Conservation (phyloP, 2,329 filamentous ascomycete species). For the Pseudogymnoascus destructans region DNA sequence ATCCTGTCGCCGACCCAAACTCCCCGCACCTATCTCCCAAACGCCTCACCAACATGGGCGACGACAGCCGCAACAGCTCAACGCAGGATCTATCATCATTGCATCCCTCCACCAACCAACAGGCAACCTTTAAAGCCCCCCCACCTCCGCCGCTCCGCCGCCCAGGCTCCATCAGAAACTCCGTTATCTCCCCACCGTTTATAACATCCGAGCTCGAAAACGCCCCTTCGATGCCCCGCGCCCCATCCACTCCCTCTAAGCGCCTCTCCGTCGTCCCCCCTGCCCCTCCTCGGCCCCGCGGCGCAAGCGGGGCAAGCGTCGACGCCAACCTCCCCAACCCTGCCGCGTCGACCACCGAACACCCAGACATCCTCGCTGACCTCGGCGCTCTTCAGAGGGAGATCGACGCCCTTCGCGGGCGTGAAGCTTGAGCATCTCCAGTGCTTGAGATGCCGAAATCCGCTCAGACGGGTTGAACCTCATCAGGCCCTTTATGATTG, state of each 20-base stretch:
- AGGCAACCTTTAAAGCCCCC: constrained; percentile 18
- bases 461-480: background rate
- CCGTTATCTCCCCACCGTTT: constrained; percentile 17
- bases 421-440: background rate
- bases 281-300: constrained; percentile 30
- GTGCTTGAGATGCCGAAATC: background rate
- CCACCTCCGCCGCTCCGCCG: constrained; percentile 26
- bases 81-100: constrained; percentile 13
- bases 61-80: constrained; percentile 17
- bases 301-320: constrained; percentile 26
- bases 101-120: constrained; percentile 11
- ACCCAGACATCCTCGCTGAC: constrained; percentile 56
- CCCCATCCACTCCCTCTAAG: constrained; percentile 32
- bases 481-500: background rate
- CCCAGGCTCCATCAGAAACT: constrained; percentile 17
- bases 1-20: constrained; percentile 22
- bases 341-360: constrained; percentile 13
- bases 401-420: constrained; percentile 52
- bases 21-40: constrained; percentile 16
- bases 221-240: constrained; percentile 16
- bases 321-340: constrained; percentile 18
- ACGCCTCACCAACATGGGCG: constrained; percentile 22
- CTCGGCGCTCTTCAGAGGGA: constrained; percentile 59
- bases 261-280: constrained; percentile 20
- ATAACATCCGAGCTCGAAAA: constrained; percentile 18